These are phyloP conservation scores for Phytophthora agathidicida DNA, from an alignment of 352 stramenopile species.

Conservation along the genomic window DNA sequence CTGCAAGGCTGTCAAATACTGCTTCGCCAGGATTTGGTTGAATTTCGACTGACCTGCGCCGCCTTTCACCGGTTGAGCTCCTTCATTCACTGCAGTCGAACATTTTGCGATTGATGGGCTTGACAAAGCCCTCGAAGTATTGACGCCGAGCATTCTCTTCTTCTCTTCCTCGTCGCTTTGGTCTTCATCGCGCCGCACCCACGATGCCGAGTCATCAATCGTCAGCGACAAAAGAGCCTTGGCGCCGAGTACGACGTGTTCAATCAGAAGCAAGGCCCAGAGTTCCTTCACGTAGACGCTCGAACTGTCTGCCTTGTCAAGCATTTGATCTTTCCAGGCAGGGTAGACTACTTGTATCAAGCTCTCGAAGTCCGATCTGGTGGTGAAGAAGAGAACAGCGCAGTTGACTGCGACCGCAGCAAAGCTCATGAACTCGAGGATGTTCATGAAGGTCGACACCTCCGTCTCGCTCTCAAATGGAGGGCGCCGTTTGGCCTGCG, in stretches of 20 bases:
- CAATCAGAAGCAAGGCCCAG: slow-evolving; percentile 64
- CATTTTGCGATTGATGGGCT: background rate
- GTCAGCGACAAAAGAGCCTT: slow-evolving; percentile 71
- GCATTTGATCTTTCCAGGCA: slow-evolving; percentile 11
- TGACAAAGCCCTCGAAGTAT: background rate
- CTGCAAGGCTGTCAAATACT: slow-evolving; percentile 41
- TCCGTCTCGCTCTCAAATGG: slow-evolving; percentile 83
- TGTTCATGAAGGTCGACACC: slow-evolving; percentile 91
- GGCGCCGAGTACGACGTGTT: slow-evolving; percentile 67
- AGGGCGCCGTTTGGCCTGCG: slow-evolving; percentile 72
- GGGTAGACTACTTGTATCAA: slow-evolving; percentile 31
- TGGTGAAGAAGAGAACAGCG: slow-evolving; percentile 76
- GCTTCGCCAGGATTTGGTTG: slow-evolving; percentile 47
- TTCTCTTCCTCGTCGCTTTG: slow-evolving; percentile 55
- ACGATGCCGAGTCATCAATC: slow-evolving; percentile 73
- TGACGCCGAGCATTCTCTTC: slow-evolving; percentile 24
- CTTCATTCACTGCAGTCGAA: background rate
- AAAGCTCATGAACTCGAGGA: slow-evolving; percentile 93
- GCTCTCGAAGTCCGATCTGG: slow-evolving; percentile 66
- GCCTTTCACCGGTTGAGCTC: background rate
- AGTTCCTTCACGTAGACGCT: slow-evolving; percentile 57
- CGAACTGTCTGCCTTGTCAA: slow-evolving; percentile 7
- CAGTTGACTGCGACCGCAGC: slow-evolving; percentile 80
- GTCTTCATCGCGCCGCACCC: slow-evolving; percentile 78
- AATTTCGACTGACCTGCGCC: slow-evolving; percentile 25